Base-by-base conservation (phyloP, 2,329 filamentous ascomycete genomes). In the Cercospora sesami region DNA sequence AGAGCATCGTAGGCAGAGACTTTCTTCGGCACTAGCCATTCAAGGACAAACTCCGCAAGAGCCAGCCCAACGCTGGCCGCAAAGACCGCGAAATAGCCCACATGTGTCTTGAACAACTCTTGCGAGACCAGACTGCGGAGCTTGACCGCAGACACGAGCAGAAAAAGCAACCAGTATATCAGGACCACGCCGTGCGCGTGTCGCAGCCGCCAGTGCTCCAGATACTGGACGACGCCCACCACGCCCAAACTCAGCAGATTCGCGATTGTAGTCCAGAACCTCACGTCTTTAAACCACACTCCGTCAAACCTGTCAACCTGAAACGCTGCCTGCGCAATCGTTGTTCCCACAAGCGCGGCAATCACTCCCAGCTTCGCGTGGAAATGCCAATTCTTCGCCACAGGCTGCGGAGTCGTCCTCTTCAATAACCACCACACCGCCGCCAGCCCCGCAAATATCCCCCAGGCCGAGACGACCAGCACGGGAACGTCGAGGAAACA, bases 401-500 rank as follows among this genome's bases (percentile, higher is more conserved):
- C 87, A 0, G 87, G 86, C 63, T 88, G 85, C 42, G 89, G 84
- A 63, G 87, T 85, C 76, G 89, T 90, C 80, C 87, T 91, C 73
- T 85, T 88, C 65, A 93, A 79, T 63, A 98, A 83, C 83, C 92
- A 92, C 88, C 90, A 94, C 51, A 96, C 82, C 31, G 94, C 93
- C 57, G 89, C 85, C 7, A 89, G 85, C 67, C 95, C 95, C 71
- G 90, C 86, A 26, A 97, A 65, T 26, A 97, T 84, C 16, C 94
- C 94, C 82, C 90, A 96, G 8, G 92, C 92, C 23, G 75, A 75
- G 30, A 97, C 91, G 1, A 86, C 82, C 36, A 91, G 88, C 68
- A 98, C 87, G 88, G 92, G 94, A 23, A 96, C 87, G 79, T 99
- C 96, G 75, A 98, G 89, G 78, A 99, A 99, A 83, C 95, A 99